A percentile compares a stretch with the other conserved stretches of the same genome.
Evolutionary conservation across 495 filamentous ascomycete species (phyloP).

Genomic region (Platismatia glauca): DNA sequence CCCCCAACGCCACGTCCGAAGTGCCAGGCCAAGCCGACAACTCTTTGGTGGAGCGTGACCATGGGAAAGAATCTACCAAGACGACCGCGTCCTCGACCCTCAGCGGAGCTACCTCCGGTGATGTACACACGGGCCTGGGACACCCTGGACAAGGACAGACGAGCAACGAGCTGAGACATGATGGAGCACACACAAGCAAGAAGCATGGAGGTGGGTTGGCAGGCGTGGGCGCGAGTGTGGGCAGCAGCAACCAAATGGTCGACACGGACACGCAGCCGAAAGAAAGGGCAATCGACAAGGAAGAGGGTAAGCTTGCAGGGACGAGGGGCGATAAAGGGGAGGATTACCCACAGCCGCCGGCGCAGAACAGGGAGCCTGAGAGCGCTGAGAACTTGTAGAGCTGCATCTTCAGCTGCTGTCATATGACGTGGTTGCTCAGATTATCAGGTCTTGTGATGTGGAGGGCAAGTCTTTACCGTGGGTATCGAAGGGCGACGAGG

Average conservation of each 20-base stretch:
- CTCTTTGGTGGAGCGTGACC: slow-evolving; percentile 30
- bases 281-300: slow-evolving; percentile 26
- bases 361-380: slow-evolving; percentile 1
- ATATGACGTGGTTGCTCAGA: background rate
- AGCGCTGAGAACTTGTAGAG: slow-evolving; percentile 1
- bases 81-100: slow-evolving; percentile 47
- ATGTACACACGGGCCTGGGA: slow-evolving; percentile 52
- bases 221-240: slow-evolving; percentile 40
- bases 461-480: background rate
- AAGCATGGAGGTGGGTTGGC: slow-evolving; percentile 45
- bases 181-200: slow-evolving; percentile 44
- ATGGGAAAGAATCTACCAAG: slow-evolving; percentile 38
- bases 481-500: background rate
- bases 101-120: slow-evolving; percentile 52
- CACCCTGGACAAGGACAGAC: slow-evolving; percentile 56
- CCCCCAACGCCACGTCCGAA: slow-evolving; percentile 43
- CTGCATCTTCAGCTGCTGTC: background rate
- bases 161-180: slow-evolving; percentile 46
- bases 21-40: slow-evolving; percentile 41
- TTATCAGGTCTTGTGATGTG: background rate
- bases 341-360: slow-evolving; percentile 9
- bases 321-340: slow-evolving; percentile 20
- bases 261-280: slow-evolving; percentile 19
- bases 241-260: slow-evolving; percentile 17
- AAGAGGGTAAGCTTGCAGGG: slow-evolving; percentile 20